Percentiles rank a stretch among this genome's conserved stretches.
Evolutionary conservation across 2,329 filamentous ascomycete species (phyloP).

Genomic region (Penicillium sp.): DNA sequence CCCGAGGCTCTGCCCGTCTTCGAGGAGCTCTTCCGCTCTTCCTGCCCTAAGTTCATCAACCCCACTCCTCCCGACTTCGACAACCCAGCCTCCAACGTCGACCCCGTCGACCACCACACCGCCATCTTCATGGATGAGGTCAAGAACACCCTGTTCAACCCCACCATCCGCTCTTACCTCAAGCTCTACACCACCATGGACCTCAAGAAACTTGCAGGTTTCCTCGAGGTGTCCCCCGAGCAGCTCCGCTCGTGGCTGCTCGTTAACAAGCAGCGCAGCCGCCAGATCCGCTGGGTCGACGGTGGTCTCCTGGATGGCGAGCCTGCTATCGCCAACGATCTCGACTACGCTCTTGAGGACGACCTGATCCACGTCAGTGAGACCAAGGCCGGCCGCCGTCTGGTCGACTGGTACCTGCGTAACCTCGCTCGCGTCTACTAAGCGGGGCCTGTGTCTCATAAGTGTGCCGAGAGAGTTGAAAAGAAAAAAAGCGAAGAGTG

Average conservation of each 20-base stretch:
- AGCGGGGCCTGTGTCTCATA: constrained; percentile 13
- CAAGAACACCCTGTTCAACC: constrained; percentile 98
- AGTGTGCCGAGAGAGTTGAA: constrained; percentile 19
- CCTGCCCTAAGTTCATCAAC: constrained; percentile 99
- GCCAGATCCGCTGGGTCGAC: constrained; percentile 92
- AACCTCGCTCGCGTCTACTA: constrained; percentile 96
- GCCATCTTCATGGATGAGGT: constrained; percentile 99
- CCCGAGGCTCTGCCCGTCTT: constrained; percentile 94
- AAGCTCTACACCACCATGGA: constrained; percentile 99
- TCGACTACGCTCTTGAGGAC: constrained; percentile 95
- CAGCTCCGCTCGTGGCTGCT: constrained; percentile 90
- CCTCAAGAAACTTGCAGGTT: constrained; percentile 93
- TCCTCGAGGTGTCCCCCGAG: constrained; percentile 95
- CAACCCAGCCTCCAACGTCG: constrained; percentile 91
- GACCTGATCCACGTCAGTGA: constrained; percentile 98
- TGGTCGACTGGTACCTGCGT: constrained; percentile 98
- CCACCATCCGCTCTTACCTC: constrained; percentile 96
- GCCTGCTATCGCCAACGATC: constrained; percentile 85
- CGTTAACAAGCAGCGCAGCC: constrained; percentile 97
- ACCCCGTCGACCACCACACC: constrained; percentile 96
- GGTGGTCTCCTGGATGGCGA: constrained; percentile 89
- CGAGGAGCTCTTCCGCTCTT: constrained; percentile 94
- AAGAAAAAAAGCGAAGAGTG: constrained; percentile 24
- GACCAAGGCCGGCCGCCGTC: constrained; percentile 93
- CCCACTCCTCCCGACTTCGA: constrained; percentile 97